Percentiles rank a stretch among this genome's conserved stretches.
These are phyloP conservation scores for Sclerotinia minor DNA, from an alignment of 2,329 filamentous ascomycete genomes.

Conservation along the genomic window DNA sequence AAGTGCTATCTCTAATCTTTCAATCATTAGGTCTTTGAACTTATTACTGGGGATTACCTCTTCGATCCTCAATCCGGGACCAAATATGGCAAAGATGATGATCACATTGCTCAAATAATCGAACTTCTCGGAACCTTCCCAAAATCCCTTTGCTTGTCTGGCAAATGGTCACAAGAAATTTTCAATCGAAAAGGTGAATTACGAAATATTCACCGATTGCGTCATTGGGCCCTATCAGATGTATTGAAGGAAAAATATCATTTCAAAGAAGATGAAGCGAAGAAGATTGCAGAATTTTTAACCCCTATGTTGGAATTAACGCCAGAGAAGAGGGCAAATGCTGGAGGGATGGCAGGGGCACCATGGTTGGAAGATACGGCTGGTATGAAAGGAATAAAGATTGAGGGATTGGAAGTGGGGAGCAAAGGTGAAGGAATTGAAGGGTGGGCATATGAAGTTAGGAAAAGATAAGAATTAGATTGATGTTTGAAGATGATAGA, in stretches of 20 bases:
- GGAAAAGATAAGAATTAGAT: conserved; percentile 51
- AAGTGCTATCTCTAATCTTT: conserved; percentile 8
- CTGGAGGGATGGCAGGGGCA: conserved; percentile 90
- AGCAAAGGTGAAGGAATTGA: conserved; percentile 89
- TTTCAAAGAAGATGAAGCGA: conserved; percentile 79
- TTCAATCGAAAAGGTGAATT: conserved; percentile 98
- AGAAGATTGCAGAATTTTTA: conserved; percentile 78
- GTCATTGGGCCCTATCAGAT: conserved; percentile 93
- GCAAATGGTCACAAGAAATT: conserved; percentile 98
- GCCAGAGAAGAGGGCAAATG: conserved; percentile 88
- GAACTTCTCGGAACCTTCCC: conserved; percentile 93
- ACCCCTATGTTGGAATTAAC: conserved; percentile 87
- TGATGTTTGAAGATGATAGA: not conserved
- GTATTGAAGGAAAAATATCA: conserved; percentile 97
- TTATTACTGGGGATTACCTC: conserved; percentile 97
- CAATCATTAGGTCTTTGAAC: conserved; percentile 75
- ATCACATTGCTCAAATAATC: conserved; percentile 98
- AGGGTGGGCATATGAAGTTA: conserved; percentile 87
- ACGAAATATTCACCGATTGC: conserved; percentile 92
- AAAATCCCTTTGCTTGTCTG: conserved; percentile 84
- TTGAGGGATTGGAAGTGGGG: conserved; percentile 73
- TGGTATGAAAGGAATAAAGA: conserved; percentile 79
- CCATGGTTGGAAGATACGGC: conserved; percentile 79
- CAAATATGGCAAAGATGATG: conserved; percentile 98
- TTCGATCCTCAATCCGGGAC: conserved; percentile 98